phyloP scores from a whole-genome alignment of 1,284 basidiomycete genomes.

The Moesziomyces sp. region DNA sequence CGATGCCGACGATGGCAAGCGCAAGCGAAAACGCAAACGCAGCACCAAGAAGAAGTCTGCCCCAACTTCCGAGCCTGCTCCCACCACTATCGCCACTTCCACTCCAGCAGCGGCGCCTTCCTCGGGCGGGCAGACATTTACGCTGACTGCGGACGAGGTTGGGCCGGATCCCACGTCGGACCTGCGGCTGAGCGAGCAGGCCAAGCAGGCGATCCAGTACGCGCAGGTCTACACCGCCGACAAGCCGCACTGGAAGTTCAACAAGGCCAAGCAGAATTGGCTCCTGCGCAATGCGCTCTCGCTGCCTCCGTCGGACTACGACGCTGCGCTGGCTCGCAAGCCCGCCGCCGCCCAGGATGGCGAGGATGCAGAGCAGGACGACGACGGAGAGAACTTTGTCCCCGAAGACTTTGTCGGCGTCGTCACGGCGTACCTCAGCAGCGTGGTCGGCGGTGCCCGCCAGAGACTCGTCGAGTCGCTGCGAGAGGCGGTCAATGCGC shows the following conservation, averaged over 20 bases:
- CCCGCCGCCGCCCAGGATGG: slow-evolving; percentile 8
- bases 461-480: slow-evolving; percentile 41
- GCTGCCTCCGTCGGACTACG: slow-evolving; percentile 40
- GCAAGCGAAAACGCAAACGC: slow-evolving; percentile 49
- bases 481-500: slow-evolving; percentile 36
- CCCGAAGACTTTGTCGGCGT: slow-evolving; percentile 41
- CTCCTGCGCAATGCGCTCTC: slow-evolving; percentile 46
- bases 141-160: slow-evolving; percentile 11
- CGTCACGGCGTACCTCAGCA: slow-evolving; percentile 42
- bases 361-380: slow-evolving; percentile 22
- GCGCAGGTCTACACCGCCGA: slow-evolving; percentile 39
- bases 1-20: slow-evolving; percentile 24
- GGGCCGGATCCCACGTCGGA: slow-evolving; percentile 42
- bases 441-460: slow-evolving; percentile 45
- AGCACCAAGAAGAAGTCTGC: slow-evolving; percentile 19
- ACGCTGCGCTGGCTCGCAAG: slow-evolving; percentile 26
- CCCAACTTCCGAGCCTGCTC: not conserved
- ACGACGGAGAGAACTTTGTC: slow-evolving; percentile 46
- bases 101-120: slow-evolving; percentile 1
- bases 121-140: slow-evolving; percentile 2
- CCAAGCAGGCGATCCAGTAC: slow-evolving; percentile 48
- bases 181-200: slow-evolving; percentile 40
- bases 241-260: slow-evolving; percentile 50
- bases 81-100: not conserved
- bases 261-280: slow-evolving; percentile 55